phyloP scores from a whole-genome alignment of 2,329 filamentous ascomycete genomes.

The Exophiala lecanii-corni region DNA sequence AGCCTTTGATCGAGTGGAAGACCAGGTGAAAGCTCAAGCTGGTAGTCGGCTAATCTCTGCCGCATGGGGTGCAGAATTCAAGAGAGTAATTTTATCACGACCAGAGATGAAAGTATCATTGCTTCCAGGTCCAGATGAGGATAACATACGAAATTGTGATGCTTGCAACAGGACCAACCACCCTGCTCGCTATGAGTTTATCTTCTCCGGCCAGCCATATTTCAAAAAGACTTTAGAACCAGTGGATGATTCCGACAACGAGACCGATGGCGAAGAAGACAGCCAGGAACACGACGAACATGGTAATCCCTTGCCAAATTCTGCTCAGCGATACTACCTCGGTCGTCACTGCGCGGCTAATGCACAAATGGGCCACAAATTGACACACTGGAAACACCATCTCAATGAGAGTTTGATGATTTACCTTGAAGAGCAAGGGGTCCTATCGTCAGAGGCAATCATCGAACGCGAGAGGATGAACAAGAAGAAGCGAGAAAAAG shows the following conservation, averaged over 20 bases:
- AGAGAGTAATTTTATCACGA: constrained; percentile 59
- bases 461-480: constrained; percentile 59
- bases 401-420: constrained; percentile 68
- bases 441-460: constrained; percentile 55
- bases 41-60: constrained; percentile 68
- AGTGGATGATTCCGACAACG: constrained; percentile 43
- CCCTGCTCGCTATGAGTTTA: constrained; percentile 60
- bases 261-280: constrained; percentile 34
- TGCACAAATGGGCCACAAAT: constrained; percentile 64
- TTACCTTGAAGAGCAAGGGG: constrained; percentile 55
- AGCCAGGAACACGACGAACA: constrained; percentile 46
- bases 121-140: constrained; percentile 16
- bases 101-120: constrained; percentile 53
- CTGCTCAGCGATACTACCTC: constrained; percentile 47
- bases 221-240: constrained; percentile 61
- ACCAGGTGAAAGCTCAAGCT: constrained; percentile 64
- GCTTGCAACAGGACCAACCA: constrained; percentile 68
- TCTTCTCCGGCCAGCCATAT: constrained; percentile 64
- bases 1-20: constrained; percentile 67
- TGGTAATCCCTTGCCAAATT: constrained; percentile 43
- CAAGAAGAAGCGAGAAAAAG: constrained; percentile 53
- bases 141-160: constrained; percentile 48
- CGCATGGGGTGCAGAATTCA: constrained; percentile 65
- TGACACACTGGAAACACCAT: constrained; percentile 71
- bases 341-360: constrained; percentile 58